Conservation (phyloP, 371 early-diverging fungal genomes). For the Zancudomyces culisetae region DNA sequence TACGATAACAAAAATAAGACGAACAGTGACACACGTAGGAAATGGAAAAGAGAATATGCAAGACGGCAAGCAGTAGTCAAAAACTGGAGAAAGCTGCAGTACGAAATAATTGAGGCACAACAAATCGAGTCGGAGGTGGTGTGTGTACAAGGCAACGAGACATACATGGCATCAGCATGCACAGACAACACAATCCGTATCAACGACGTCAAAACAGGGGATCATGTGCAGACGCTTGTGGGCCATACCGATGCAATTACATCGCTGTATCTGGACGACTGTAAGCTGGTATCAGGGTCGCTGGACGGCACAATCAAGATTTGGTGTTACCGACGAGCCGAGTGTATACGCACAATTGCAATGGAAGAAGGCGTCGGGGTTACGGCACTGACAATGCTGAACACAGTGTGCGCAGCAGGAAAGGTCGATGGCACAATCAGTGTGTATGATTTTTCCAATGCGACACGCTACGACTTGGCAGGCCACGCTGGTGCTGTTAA, state of each 20-base stretch:
- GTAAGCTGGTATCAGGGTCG: constrained; percentile 66
- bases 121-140: constrained; percentile 78
- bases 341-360: constrained; percentile 63
- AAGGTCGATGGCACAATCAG: constrained; percentile 72
- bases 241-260: constrained; percentile 80
- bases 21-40: background rate
- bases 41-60: constrained; percentile 67
- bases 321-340: constrained; percentile 88
- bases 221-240: constrained; percentile 37
- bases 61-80: constrained; percentile 63
- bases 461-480: constrained; percentile 49
- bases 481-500: constrained; percentile 70
- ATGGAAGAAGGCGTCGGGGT: constrained; percentile 69
- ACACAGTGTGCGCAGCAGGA: constrained; percentile 58
- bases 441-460: constrained; percentile 74
- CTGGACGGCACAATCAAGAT: constrained; percentile 88
- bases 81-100: constrained; percentile 66
- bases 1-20: too few relatives aligned
- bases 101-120: constrained; percentile 28
- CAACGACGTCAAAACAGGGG: constrained; percentile 62
- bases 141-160: constrained; percentile 70
- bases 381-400: constrained; percentile 63
- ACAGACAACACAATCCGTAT: constrained; percentile 64
- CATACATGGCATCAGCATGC: constrained; percentile 57
- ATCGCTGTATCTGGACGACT: constrained; percentile 68